Base-by-base conservation (phyloP, 768 basidiomycete species). In the Boletales sp. region DNA sequence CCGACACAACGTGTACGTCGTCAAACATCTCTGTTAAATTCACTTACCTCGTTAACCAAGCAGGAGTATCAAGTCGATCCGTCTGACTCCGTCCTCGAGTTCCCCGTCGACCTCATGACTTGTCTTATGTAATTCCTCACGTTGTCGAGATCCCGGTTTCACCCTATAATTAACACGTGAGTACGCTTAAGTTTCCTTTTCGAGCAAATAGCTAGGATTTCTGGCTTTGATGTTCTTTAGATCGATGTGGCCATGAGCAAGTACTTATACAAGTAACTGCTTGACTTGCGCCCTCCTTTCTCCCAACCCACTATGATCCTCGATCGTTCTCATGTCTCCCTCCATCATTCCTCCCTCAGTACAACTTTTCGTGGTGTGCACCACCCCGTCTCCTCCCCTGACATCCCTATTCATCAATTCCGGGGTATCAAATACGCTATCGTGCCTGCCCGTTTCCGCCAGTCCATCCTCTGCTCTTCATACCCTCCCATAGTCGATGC, bases 381-480 rank as follows among this genome's bases (percentile, higher is more conserved):
- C 32, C 87, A 89, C 62, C 55, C 76, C 9, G 53, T 80, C 28
- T 88, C 87, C 5, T 77, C 82, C 0, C 65, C 72, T 21, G 77
- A 78, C 42, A 61, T 70, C 0, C 76, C 74, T 12, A 74, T 90
- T 53, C 81, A 85, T 58, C 87, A 89, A 61, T 90, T 81, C 58
- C 78, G 81, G 18, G 88, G 88, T 35, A 83, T 90, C 61, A 87
- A 87, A 70, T 90, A 89, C 57, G 88, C 85, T 19, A 73, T 73
- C 18, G 74, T 89, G 13, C 85, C 86, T 21, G 82, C 80, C 34
- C 84, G 88, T 42, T 90, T 90, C 61, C 81, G 86, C 46, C 86
- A 86, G 67, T 89, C 88, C 2, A 74, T 72, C 51, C 71, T 89
- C 30, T 78, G 71, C 59, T 76, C 77, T 10, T 68, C 76, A 5